Base-by-base conservation (phyloP, 805 yeast species). In the Diddensiella transvaalensis region DNA sequence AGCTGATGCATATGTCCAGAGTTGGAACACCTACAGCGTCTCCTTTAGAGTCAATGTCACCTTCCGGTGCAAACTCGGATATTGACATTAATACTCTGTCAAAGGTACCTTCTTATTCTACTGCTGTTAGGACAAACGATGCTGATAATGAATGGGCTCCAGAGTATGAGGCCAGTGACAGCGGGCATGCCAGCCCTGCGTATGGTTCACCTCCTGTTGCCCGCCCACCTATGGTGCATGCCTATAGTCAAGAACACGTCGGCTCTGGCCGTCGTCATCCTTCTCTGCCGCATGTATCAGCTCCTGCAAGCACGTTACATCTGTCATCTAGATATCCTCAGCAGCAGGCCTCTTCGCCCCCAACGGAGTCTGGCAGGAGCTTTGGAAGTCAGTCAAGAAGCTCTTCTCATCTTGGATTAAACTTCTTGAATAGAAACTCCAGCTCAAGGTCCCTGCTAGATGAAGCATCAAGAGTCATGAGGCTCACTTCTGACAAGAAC, bases 41-140 rank as follows among this genome's bases (percentile, higher is more conserved):
- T 13, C 54, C 49, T 6, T 32, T 48, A 10, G 22, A 33, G n/a
- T 18, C 46, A 5, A 26, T 18, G 3, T 24, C 43, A 13, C 46
- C 43, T 3, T 23, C 44, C 8, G 22, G 41, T 4, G 50, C 35
- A 10, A 29, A 24, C 21, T 15, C 40, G 11, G 57, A 55, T 17
- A 57, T 47, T 39, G 75, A 76, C 49, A 51, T 73, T 2, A 63
- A 64, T 3, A 65, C 71, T 2, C 55, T 87, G 54, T 80, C 85
- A 18, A 70, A 79, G 42, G 96, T 91, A 4, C 98, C 98, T 0
- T 81, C 96, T 0, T 91, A 91, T 65, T 76, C 75, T 4, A 82
- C 85, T 26, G 97, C 98, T 0, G 66, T 89, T 64, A 78, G 77
- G 58, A 65, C 78, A 2, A 81, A 75, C 40, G 53, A 52, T 4